A percentile compares a stretch with the other conserved stretches of the same genome.
Evolutionary conservation across 495 filamentous ascomycete species (phyloP).

Genomic region (Pyrenula aspistea): DNA sequence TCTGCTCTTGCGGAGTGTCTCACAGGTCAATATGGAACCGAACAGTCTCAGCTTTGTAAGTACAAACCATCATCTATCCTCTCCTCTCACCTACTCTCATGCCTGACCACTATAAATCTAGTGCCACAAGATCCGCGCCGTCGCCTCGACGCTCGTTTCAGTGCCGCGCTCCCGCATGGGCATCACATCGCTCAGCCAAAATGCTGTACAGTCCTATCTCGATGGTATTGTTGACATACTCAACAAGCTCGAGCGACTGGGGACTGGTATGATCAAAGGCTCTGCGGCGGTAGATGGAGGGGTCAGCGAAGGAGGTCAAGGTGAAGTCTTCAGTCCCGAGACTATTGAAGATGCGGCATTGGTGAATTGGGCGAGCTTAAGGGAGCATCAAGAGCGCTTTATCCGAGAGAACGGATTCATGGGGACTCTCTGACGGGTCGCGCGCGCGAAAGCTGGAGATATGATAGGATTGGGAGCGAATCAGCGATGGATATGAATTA

Average conservation of each 20-base stretch:
- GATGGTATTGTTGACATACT: conserved; percentile 57
- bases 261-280: conserved; percentile 14
- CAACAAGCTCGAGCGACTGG: conserved; percentile 51
- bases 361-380: conserved; percentile 59
- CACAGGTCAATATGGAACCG: conserved; percentile 71
- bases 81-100: conserved; percentile 1
- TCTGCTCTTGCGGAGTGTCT: conserved; percentile 54
- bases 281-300: background rate
- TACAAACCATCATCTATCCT: conserved; percentile 1
- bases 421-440: background rate
- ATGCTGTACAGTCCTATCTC: conserved; percentile 42
- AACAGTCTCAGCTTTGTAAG: conserved; percentile 60
- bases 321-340: background rate
- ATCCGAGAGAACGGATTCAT: background rate
- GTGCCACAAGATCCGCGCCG: conserved; percentile 59
- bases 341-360: conserved; percentile 60
- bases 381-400: conserved; percentile 61
- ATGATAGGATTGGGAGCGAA: background rate
- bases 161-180: conserved; percentile 45
- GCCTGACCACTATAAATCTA: conserved; percentile 6
- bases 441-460: background rate
- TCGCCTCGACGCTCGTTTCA: conserved; percentile 63
- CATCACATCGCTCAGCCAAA: conserved; percentile 28
- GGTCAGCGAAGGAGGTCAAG: conserved; percentile 16
- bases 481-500: background rate